Evolutionary conservation across 192 early-diverging fungal species (phyloP).

Genomic region (Dimargaris xerosporica): DNA sequence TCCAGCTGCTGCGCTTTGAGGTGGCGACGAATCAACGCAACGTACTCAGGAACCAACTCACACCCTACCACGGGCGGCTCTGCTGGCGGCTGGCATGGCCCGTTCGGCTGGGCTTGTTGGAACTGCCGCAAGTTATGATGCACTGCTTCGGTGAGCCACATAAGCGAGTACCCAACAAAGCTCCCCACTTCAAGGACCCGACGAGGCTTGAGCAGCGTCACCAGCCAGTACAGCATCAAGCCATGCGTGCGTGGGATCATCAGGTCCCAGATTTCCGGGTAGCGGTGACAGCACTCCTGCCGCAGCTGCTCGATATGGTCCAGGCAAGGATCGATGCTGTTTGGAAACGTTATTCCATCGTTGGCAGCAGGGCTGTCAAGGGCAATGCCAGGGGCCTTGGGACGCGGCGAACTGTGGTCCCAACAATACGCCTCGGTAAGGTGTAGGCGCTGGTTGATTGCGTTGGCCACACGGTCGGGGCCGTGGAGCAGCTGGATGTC

Average conservation of each 20-base stretch:
- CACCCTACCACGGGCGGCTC: slow-evolving; percentile 25
- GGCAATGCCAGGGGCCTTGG: not conserved
- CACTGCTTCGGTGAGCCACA: slow-evolving; percentile 54
- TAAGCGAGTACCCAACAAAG: slow-evolving; percentile 46
- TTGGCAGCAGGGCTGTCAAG: not conserved
- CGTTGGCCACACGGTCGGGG: too few relatives aligned
- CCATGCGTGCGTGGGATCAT: slow-evolving; percentile 34
- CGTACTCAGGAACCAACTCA: slow-evolving; percentile 34
- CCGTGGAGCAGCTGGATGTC: too few relatives aligned
- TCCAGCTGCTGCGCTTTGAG: slow-evolving; percentile 19
- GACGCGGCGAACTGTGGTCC: slow-evolving; percentile 1
- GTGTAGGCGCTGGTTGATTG: too few relatives aligned
- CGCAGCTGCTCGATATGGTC: not conserved
- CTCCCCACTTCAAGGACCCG: slow-evolving; percentile 48
- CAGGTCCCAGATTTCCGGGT: slow-evolving; percentile 17
- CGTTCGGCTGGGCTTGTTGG: slow-evolving; percentile 16
- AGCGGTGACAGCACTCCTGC: not conserved
- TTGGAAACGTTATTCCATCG: not conserved
- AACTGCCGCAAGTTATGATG: too few relatives aligned
- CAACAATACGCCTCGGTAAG: slow-evolving; percentile 1
- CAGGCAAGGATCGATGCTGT: not conserved
- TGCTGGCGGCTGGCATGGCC: not conserved
- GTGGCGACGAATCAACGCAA: slow-evolving; percentile 27
- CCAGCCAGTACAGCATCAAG: slow-evolving; percentile 29
- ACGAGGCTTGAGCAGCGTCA: slow-evolving; percentile 30